Evolutionary conservation across 345 rosid species (phyloP), one percentile per base, ranked within the genome.

Genomic region (Ricinus communis): DNA sequence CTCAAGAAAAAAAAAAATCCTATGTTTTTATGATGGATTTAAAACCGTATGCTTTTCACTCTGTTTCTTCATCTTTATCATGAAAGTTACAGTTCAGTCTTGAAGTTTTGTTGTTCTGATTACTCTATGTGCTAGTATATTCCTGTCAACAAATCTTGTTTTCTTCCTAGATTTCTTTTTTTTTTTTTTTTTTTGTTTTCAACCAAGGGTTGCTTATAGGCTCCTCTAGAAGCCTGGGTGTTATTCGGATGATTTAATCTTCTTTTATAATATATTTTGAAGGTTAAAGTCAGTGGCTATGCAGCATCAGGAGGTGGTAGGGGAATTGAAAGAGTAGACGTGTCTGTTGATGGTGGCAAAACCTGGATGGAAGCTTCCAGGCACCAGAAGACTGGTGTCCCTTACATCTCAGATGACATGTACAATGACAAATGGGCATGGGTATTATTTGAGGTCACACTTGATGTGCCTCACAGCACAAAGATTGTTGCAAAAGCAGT

Each of bases 241-340:
- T 38, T 49, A 28, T 31, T 21, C 28, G 33, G 60, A 47, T 59
- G 45, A 46, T 54, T 66, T 40, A 52, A 58, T 55, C 64, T 55
- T 69, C 10, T 45, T 58, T 46, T 61, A 16, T 38, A 52, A 36
- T 47, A 71, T 24, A 10, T 53, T 56, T 14, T 71, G 69, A 85
- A 95, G 99, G 86, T 90, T 62, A 86, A 73, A 69, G 79, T 95
- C 43, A 82, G 85, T 68, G 97, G 99, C 59, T 95, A 95, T 79
- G 98, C 97, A 4, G 87, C 71, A 55, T 89, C 98, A 40, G 99
- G 99, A 83, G 99, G 99, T 72, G 98, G 98, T 22, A 96, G 98
- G 0, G 98, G 98, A 66, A 94, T 94, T 71, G 99, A 95, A 80
- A 82, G 99, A 74, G 87, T 95, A 54, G 98, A 95, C 80, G 82